Base-by-base conservation (phyloP, 768 basidiomycete genomes). In the Pisolithus orientalis region DNA sequence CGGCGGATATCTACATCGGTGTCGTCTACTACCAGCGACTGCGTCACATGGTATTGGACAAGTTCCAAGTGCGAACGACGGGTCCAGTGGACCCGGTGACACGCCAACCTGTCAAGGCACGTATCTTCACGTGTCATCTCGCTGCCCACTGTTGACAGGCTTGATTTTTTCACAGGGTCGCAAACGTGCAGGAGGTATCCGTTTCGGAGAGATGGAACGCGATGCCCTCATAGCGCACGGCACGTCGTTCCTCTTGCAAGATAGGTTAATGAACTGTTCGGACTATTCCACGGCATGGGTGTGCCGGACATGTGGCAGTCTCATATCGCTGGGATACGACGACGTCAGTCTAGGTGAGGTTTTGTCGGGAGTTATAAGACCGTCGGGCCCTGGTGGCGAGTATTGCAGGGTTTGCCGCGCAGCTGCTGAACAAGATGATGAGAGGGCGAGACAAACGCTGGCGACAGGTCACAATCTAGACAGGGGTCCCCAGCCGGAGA, bases 271-370 rank as follows among this genome's bases (percentile, higher is more conserved):
- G 96, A 99, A 99, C 72, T 99, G 96, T 66, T 98, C 95, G 27
- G 96, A 99, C 71, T 99, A 98, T 70, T 97, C 96, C 27, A 98
- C 94, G 0, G 91, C 96, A 4, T 99, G 96, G 96, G 94, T 98
- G 10, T 99, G 96, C 70, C 81, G 96, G 49, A 88, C 85, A 2
- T 99, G 96, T 65, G 96, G 96, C 16, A 94, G 90, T 65, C 77
- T 99, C 50, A 90, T 98, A 60, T 94, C 94, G 8, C 77, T 99
- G 49, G 96, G 96, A 24, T 98, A 95, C 69, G 94, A 98, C 56
- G 91, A 96, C 65, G 75, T 85, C 64, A 80, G 75, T 54, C 74
- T 90, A 17, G 87, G 90, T 51, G 84, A 84, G 67, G 74, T 73
- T 50, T 74, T 78, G 11, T 73, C 77, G 24, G 77, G 74, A 51